These are phyloP conservation scores for Exophiala sp. DNA, from an alignment of 2,329 filamentous ascomycete genomes.

Conservation along the genomic window DNA sequence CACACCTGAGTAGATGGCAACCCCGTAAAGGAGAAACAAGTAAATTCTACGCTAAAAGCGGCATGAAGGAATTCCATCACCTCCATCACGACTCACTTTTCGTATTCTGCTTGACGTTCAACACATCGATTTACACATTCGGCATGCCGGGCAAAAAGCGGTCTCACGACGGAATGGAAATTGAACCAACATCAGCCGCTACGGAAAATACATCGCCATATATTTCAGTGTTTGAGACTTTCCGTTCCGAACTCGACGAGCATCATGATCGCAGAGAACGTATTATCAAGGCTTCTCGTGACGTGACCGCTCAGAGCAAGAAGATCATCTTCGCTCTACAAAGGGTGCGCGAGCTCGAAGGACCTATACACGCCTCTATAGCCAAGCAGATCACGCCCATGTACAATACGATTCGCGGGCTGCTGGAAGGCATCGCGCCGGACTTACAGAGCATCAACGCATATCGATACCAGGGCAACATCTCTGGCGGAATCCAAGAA, in stretches of 20 bases:
- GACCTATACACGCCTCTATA: constrained; percentile 62
- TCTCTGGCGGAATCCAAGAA: constrained; percentile 82
- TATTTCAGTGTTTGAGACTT: constrained; percentile 74
- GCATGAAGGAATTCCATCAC: neutral
- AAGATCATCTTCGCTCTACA: constrained; percentile 93
- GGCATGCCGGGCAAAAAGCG: constrained; percentile 28
- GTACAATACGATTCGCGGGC: constrained; percentile 65
- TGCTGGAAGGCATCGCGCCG: constrained; percentile 64
- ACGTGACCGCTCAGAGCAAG: constrained; percentile 92
- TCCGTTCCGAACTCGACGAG: constrained; percentile 84
- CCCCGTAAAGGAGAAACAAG: neutral
- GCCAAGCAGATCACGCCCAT: constrained; percentile 67
- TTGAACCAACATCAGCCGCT: constrained; percentile 1
- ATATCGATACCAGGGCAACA: constrained; percentile 73
- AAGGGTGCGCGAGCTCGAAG: constrained; percentile 47
- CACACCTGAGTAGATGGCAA: too few relatives aligned
- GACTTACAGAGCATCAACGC: constrained; percentile 78
- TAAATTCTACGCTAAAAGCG: neutral
- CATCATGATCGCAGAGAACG: constrained; percentile 90
- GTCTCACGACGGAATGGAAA: constrained; percentile 21
- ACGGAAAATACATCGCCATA: constrained; percentile 41
- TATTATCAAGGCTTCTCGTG: constrained; percentile 83
- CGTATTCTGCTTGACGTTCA: neutral
- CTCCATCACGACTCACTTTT: neutral
- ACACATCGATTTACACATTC: neutral